Conservation (phyloP, 768 basidiomycete species). For the Kondoa subrosea region DNA sequence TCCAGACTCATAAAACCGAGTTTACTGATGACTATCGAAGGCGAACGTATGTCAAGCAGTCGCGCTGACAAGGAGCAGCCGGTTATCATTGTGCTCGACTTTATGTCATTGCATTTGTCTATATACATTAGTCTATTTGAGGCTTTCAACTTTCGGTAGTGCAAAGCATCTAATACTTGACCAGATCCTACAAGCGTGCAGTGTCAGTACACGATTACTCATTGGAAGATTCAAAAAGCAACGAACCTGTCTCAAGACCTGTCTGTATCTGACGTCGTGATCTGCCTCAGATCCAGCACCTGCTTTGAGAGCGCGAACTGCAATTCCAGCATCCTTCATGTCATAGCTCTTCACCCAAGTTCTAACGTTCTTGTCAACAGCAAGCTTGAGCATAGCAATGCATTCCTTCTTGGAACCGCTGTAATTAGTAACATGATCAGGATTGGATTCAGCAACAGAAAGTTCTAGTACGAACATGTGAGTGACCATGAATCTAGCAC, state of each 20-base stretch:
- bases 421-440: background rate
- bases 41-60: no score
- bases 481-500: constrained; percentile 28
- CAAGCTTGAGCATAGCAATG: constrained; percentile 45
- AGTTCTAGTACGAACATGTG: constrained; percentile 35
- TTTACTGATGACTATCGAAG: no score
- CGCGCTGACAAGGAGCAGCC: no score
- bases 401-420: constrained; percentile 43
- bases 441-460: background rate
- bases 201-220: background rate
- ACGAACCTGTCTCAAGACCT: background rate
- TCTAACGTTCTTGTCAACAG: constrained; percentile 37
- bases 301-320: constrained; percentile 13
- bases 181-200: no score
- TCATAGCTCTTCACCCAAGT: constrained; percentile 33
- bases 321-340: constrained; percentile 23
- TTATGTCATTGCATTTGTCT: background rate
- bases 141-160: background rate
- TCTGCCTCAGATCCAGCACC: constrained; percentile 2
- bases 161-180: background rate
- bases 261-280: background rate
- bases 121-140: background rate
- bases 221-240: background rate
- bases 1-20: no score
- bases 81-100: no score